A percentile compares a stretch with the other conserved stretches of the same genome.
Evolutionary conservation across 768 basidiomycete species (phyloP).

Genomic region (Leucocoprinus sp.): DNA sequence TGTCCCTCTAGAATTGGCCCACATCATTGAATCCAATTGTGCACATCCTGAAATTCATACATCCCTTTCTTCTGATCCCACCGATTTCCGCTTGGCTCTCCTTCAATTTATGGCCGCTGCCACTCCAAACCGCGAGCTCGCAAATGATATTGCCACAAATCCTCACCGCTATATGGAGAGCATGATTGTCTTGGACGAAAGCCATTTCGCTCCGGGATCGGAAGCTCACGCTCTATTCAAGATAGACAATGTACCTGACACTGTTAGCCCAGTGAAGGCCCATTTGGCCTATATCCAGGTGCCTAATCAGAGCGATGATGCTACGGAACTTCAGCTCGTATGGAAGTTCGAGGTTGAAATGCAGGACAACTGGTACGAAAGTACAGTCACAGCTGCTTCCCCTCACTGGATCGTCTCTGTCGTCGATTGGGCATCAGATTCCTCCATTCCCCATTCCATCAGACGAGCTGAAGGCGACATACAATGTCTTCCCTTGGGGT

Average conservation of each 20-base stretch:
- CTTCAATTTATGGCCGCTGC: slow-evolving; percentile 77
- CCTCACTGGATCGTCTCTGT: slow-evolving; percentile 81
- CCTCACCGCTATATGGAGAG: slow-evolving; percentile 41
- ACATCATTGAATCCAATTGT: slow-evolving; percentile 53
- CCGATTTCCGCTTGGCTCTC: slow-evolving; percentile 49
- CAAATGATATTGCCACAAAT: slow-evolving; percentile 39
- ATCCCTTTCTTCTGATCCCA: slow-evolving; percentile 24
- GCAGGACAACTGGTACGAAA: slow-evolving; percentile 94
- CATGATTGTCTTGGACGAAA: slow-evolving; percentile 35
- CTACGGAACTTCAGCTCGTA: slow-evolving; percentile 60
- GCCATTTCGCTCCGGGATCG: slow-evolving; percentile 38
- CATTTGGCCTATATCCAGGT: slow-evolving; percentile 77
- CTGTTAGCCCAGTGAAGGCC: slow-evolving; percentile 76
- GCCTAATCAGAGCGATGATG: slow-evolving; percentile 51
- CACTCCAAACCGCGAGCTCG: slow-evolving; percentile 42
- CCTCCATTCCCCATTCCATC: slow-evolving; percentile 38
- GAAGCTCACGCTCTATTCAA: slow-evolving; percentile 29
- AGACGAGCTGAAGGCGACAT: slow-evolving; percentile 33
- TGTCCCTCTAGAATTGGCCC: slow-evolving; percentile 28
- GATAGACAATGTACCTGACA: slow-evolving; percentile 61
- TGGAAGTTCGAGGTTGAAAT: slow-evolving; percentile 95
- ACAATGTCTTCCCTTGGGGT: slow-evolving; percentile 75
- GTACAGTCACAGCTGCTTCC: slow-evolving; percentile 64
- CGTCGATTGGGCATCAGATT: slow-evolving; percentile 91
- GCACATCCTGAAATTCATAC: slow-evolving; percentile 34